Evolutionary conservation across 805 yeast species (phyloP).

Genomic region (Alloascoidea africana): DNA sequence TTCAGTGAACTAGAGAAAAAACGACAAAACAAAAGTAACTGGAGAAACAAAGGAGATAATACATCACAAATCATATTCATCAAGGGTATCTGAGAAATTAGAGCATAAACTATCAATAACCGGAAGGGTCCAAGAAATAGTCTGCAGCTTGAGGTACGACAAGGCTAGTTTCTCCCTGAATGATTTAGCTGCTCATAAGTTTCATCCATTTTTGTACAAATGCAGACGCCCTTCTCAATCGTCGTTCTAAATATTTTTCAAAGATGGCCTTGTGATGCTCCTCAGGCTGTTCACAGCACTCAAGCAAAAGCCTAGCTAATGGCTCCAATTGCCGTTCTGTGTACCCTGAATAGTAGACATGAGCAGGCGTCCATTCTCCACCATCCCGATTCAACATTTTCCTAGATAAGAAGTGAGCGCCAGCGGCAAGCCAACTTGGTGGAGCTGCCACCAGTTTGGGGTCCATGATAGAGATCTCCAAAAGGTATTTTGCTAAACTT

Average conservation of each 20-base stretch:
- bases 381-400: constrained; percentile 54
- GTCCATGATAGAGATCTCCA: constrained; percentile 89
- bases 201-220: constrained; percentile 73
- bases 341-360: constrained; percentile 82
- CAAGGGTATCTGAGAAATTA: too few species aligned
- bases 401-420: constrained; percentile 79
- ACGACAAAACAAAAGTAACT: too few species aligned
- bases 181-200: too few species aligned
- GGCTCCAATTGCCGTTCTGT: constrained; percentile 75
- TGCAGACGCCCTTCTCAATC: constrained; percentile 64
- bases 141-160: too few species aligned
- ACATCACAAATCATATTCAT: too few species aligned
- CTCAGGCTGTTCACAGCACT: constrained; percentile 44
- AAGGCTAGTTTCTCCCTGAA: too few species aligned
- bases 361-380: constrained; percentile 79
- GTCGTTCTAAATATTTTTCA: constrained; percentile 79
- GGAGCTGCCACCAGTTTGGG: constrained; percentile 75
- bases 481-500: constrained; percentile 82
- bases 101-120: too few species aligned
- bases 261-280: constrained; percentile 65
- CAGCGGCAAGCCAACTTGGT: constrained; percentile 94
- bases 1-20: too few species aligned
- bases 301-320: constrained; percentile 56
- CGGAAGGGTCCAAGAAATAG: too few species aligned
- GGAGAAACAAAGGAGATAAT: too few species aligned